Evolutionary conservation across 1,139 yeast species (phyloP).

Genomic region (Geotrichum australiense): DNA sequence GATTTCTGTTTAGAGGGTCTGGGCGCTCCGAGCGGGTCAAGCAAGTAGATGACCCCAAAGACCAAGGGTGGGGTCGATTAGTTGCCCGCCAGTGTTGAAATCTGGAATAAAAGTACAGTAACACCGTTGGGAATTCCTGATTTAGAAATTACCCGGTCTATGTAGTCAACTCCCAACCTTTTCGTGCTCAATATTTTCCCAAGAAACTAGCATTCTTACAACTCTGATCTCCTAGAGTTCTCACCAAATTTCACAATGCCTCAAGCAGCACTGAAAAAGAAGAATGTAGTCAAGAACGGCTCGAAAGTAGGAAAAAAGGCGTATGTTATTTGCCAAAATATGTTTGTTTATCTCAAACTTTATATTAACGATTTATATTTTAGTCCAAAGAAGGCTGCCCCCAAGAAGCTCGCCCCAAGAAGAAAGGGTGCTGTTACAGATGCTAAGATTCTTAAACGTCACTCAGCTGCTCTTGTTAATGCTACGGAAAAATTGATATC

Average conservation of each 20-base stretch:
- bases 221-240: neutral
- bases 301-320: conserved; percentile 21
- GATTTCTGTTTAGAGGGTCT: no score
- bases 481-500: conserved; percentile 82
- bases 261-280: conserved; percentile 47
- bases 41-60: no score
- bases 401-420: conserved; percentile 64
- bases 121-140: no score
- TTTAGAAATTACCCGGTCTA: no score
- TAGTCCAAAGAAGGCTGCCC: conserved; percentile 68
- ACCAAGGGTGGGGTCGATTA: no score
- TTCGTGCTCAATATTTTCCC: no score
- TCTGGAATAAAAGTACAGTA: no score
- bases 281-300: conserved; percentile 21
- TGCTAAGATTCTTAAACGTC: conserved; percentile 51
- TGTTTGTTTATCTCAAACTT: neutral
- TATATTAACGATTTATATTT: conserved; percentile 1
- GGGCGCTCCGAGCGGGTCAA: no score
- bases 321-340: no score
- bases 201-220: no score
- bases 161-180: no score
- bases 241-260: conserved; percentile 38
- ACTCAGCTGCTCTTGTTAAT: conserved; percentile 57
- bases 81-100: no score
- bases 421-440: conserved; percentile 41